phyloP scores from a whole-genome alignment of 2,329 filamentous ascomycete species.

The Dactylonectria estremocensis region DNA sequence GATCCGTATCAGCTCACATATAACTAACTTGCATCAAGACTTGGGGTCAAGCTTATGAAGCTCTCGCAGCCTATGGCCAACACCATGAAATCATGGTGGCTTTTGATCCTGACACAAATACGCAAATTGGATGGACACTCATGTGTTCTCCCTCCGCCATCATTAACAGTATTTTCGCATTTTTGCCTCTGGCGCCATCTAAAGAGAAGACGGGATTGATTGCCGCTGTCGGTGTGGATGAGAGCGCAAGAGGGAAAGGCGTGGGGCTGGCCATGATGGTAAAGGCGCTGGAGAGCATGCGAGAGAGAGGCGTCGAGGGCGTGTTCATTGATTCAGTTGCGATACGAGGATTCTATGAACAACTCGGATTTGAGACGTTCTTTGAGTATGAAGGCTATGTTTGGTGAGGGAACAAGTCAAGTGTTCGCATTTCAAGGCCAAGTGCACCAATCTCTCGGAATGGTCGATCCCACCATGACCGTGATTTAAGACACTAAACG shows the following conservation, averaged over 20 bases:
- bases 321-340: constrained; percentile 41
- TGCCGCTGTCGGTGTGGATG: constrained; percentile 43
- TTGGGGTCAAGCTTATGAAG: constrained; percentile 38
- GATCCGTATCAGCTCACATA: fast-evolving
- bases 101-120: constrained; percentile 42
- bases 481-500: no score
- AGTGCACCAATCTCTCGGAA: no score
- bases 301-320: constrained; percentile 39
- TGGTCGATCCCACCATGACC: no score
- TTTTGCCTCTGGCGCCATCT: constrained; percentile 39
- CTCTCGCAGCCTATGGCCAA: constrained; percentile 33
- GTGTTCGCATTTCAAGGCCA: no score
- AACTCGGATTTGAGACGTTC: constrained; percentile 30
- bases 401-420: background rate
- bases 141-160: constrained; percentile 38
- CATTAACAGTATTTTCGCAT: constrained; percentile 18
- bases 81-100: constrained; percentile 43
- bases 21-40: constrained; percentile 24
- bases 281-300: constrained; percentile 41
- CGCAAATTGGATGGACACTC: constrained; percentile 45
- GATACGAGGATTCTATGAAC: constrained; percentile 44
- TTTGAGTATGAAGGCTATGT: constrained; percentile 41
- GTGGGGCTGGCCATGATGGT: constrained; percentile 41
- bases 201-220: constrained; percentile 42
- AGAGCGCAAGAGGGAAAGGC: constrained; percentile 38